Conservation (phyloP, 1,284 basidiomycete species). For the Ustilago vetiveriae region DNA sequence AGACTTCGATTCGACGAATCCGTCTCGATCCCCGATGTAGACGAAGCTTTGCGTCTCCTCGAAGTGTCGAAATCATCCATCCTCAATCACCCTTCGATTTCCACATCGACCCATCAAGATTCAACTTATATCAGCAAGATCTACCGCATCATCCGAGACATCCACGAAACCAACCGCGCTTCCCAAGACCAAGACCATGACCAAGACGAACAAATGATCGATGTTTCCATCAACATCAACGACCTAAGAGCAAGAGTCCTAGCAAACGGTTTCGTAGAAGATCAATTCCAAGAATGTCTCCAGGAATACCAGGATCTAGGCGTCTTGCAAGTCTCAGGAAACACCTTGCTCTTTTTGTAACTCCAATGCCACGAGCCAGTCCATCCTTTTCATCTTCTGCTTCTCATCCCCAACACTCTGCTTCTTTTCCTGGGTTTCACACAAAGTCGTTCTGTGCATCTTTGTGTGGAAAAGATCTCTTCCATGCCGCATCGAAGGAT, state of each 20-base stretch:
- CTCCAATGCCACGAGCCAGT: background rate
- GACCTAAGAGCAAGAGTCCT: slow-evolving; percentile 23
- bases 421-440: too few relatives aligned
- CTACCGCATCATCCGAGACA: slow-evolving; percentile 64
- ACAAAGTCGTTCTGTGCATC: too few relatives aligned
- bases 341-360: slow-evolving; percentile 24
- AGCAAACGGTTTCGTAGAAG: slow-evolving; percentile 44
- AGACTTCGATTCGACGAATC: slow-evolving; percentile 83
- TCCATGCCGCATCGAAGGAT: too few relatives aligned
- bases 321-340: slow-evolving; percentile 25
- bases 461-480: too few relatives aligned
- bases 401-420: too few relatives aligned
- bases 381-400: too few relatives aligned
- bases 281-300: slow-evolving; percentile 48
- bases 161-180: slow-evolving; percentile 15
- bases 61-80: slow-evolving; percentile 92
- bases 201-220: background rate
- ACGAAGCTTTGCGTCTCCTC: slow-evolving; percentile 96
- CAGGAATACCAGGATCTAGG: slow-evolving; percentile 44
- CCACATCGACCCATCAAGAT: slow-evolving; percentile 26
- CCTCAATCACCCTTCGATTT: slow-evolving; percentile 42
- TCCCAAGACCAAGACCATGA: background rate
- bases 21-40: slow-evolving; percentile 88
- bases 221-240: slow-evolving; percentile 1
- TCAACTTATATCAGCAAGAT: slow-evolving; percentile 58